Evolutionary conservation across 345 rosid genomes (phyloP).

Genomic region (Trapa incisa): DNA sequence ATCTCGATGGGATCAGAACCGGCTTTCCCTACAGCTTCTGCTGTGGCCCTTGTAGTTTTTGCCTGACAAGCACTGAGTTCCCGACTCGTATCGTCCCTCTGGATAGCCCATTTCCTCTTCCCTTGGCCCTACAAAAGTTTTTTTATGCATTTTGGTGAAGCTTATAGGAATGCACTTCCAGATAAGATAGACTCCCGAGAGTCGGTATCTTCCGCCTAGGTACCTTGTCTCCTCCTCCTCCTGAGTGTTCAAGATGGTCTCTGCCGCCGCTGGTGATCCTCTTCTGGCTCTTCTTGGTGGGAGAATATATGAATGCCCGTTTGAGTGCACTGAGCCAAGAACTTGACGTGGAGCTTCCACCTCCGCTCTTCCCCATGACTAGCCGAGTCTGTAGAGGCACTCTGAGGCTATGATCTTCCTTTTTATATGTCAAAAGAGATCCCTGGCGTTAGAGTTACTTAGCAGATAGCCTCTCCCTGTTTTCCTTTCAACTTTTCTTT

Average conservation of each 20-base stretch:
- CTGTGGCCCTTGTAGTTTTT: constrained; percentile 11
- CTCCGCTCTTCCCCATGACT: constrained; percentile 27
- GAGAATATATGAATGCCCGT: constrained; percentile 47
- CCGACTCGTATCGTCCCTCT: constrained; percentile 29
- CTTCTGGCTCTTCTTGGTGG: constrained; percentile 21
- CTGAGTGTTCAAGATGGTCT: constrained; percentile 15
- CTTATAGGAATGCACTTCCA: not conserved
- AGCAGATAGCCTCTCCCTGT: not conserved
- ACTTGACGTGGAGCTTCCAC: constrained; percentile 24
- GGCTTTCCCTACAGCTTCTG: constrained; percentile 6
- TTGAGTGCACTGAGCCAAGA: constrained; percentile 56
- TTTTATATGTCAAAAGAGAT: not conserved
- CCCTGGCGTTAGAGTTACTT: not conserved
- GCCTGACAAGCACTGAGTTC: constrained; percentile 14
- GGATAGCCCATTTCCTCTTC: constrained; percentile 56
- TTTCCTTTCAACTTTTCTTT: not conserved
- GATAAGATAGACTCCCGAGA: not conserved
- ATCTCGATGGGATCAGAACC: constrained; percentile 28
- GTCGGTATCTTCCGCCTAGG: not conserved
- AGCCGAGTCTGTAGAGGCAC: not conserved
- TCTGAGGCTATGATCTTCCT: not conserved
- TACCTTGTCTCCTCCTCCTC: constrained; percentile 42
- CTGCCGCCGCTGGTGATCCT: constrained; percentile 33
- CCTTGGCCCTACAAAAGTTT: constrained; percentile 44
- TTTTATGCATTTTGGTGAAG: not conserved